phyloP scores from a whole-genome alignment of 1,284 basidiomycete species.

The Sutorius eximius region DNA sequence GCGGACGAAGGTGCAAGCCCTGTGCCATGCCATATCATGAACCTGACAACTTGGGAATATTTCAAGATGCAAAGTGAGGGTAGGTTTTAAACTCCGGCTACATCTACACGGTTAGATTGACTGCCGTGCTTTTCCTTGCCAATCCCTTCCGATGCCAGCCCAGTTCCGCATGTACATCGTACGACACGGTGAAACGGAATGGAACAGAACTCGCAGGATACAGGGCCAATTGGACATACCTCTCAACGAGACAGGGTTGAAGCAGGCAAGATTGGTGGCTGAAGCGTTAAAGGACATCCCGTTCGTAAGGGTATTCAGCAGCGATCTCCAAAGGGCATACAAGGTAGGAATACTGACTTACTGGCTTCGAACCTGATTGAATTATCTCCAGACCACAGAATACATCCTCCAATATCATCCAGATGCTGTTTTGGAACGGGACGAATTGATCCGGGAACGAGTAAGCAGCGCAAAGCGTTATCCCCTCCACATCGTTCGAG shows the following conservation, averaged over 20 bases:
- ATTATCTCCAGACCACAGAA: constrained; percentile 56
- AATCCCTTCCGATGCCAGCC: constrained; percentile 20
- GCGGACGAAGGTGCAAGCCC: too few species aligned
- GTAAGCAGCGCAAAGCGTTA: constrained; percentile 40
- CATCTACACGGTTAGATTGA: too few species aligned
- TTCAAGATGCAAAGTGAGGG: too few species aligned
- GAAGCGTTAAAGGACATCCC: constrained; percentile 48
- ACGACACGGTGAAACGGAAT: constrained; percentile 74
- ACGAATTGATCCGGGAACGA: constrained; percentile 58
- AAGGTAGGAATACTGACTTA: constrained; percentile 42
- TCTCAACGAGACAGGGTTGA: constrained; percentile 57
- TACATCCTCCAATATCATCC: constrained; percentile 57
- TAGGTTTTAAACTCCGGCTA: too few species aligned
- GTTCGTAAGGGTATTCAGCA: constrained; percentile 59
- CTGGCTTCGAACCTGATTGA: background rate
- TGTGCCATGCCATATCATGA: too few species aligned
- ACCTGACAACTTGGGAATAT: too few species aligned
- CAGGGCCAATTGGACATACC: constrained; percentile 71
- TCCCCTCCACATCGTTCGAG: background rate
- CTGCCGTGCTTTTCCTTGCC: background rate
- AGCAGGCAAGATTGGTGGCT: constrained; percentile 57
- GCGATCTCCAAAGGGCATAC: constrained; percentile 62
- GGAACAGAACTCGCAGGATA: constrained; percentile 58
- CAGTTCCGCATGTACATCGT: constrained; percentile 57
- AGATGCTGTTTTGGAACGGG: constrained; percentile 41